A percentile compares a stretch with the other conserved stretches of the same genome.
Evolutionary conservation across 192 early-diverging fungal genomes (phyloP).

Genomic region (Coemansia sp.): DNA sequence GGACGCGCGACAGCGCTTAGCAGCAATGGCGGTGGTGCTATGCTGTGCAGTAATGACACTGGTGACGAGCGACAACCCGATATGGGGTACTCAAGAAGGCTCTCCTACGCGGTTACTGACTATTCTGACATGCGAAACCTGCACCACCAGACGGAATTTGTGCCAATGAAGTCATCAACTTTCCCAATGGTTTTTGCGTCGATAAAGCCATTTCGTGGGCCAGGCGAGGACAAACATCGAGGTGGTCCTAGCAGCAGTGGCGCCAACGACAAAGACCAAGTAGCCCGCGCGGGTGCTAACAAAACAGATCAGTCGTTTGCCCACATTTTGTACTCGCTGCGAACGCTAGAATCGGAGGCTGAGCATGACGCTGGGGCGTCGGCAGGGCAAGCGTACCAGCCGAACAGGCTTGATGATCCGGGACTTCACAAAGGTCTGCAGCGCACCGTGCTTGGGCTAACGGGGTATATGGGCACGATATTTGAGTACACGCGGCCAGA

Average conservation of each 20-base stretch:
- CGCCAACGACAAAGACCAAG: background rate
- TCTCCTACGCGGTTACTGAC: slow-evolving; percentile 15
- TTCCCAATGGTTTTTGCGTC: slow-evolving; percentile 46
- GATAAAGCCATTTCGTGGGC: slow-evolving; percentile 46
- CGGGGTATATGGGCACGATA: slow-evolving; percentile 84
- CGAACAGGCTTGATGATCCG: slow-evolving; percentile 85
- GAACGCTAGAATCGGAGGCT: slow-evolving; percentile 24
- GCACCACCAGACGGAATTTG: slow-evolving; percentile 21
- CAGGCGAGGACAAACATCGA: slow-evolving; percentile 33
- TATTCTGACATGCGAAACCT: slow-evolving; percentile 17
- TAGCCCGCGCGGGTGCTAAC: background rate
- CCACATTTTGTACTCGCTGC: slow-evolving; percentile 39
- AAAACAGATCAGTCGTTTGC: slow-evolving; percentile 48
- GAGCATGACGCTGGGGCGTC: slow-evolving; percentile 21
- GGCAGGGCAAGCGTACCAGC: slow-evolving; percentile 64
- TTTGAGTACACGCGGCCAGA: slow-evolving; percentile 78
- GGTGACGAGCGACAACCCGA: slow-evolving; percentile 6
- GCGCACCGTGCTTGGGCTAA: slow-evolving; percentile 76
- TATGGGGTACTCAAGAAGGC: slow-evolving; percentile 11
- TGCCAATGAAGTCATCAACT: slow-evolving; percentile 28
- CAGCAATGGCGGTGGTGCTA: background rate
- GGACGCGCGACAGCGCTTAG: background rate
- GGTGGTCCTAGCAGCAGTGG: background rate
- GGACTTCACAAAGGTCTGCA: slow-evolving; percentile 79
- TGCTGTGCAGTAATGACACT: background rate